phyloP scores from a whole-genome alignment of 2,329 filamentous ascomycete species.

The Coniochaeta ligniaria region DNA sequence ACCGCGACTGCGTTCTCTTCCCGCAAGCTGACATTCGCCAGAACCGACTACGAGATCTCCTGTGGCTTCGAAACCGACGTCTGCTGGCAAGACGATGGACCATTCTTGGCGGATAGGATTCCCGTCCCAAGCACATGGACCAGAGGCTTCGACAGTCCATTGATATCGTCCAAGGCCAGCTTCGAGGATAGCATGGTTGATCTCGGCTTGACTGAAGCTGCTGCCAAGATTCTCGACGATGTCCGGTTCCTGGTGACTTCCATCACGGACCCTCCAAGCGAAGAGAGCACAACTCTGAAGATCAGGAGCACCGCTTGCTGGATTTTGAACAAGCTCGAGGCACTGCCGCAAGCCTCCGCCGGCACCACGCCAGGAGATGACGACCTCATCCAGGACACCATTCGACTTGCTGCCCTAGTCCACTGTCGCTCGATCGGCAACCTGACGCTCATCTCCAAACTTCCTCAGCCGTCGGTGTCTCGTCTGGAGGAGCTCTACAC shows the following conservation, averaged over 20 bases:
- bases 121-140: neutral
- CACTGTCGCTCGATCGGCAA: conserved; percentile 18
- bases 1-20: neutral
- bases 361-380: neutral
- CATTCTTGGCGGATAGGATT: neutral
- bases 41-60: conserved; percentile 22
- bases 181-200: neutral
- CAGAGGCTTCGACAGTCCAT: neutral
- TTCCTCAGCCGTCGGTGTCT: conserved; percentile 8
- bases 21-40: conserved; percentile 4
- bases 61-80: conserved; percentile 20
- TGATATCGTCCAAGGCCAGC: neutral
- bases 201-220: neutral
- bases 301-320: neutral
- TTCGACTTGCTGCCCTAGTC: conserved; percentile 16
- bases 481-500: conserved; percentile 14
- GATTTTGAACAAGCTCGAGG: conserved; percentile 1
- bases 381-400: conserved; percentile 15
- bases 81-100: conserved; percentile 13
- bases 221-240: neutral
- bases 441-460: conserved; percentile 16
- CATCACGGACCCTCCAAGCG: neutral
- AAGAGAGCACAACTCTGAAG: neutral
- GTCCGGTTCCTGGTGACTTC: neutral
- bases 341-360: neutral